A percentile compares a stretch with the other conserved stretches of the same genome.
phyloP scores from a whole-genome alignment of 768 basidiomycete genomes.

The Neoboletus subvelutipes region DNA sequence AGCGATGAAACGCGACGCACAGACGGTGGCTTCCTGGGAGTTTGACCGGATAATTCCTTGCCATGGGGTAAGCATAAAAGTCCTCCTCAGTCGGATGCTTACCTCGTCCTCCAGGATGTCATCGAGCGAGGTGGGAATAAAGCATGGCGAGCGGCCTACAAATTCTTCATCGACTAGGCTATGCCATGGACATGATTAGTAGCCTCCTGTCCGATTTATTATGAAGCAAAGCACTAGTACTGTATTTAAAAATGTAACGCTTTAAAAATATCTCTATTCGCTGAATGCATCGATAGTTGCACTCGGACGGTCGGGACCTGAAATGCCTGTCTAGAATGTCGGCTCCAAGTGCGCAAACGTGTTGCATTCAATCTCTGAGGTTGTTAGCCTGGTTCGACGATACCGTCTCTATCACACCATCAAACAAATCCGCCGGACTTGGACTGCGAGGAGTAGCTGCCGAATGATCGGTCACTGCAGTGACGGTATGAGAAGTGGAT shows the following conservation, averaged over 20 bases:
- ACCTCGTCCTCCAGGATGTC: conserved; percentile 43
- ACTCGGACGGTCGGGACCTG: neutral
- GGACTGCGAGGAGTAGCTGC: neutral
- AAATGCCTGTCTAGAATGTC: neutral
- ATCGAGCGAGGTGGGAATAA: conserved; percentile 60
- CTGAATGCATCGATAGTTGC: neutral
- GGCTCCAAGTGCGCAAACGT: neutral
- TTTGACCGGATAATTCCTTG: conserved; percentile 75
- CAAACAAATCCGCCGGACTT: neutral
- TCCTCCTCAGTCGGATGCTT: conserved; percentile 2
- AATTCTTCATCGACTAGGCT: conserved; percentile 27
- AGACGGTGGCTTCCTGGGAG: conserved; percentile 68
- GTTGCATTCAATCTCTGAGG: neutral
- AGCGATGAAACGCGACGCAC: conserved; percentile 61
- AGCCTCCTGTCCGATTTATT: neutral
- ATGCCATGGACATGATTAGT: neutral
- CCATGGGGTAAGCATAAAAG: conserved; percentile 46
- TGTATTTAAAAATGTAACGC: conserved; percentile 6
- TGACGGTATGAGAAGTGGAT: neutral
- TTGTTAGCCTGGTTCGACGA: neutral
- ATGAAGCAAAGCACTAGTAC: neutral
- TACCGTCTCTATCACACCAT: neutral
- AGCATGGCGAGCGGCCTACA: conserved; percentile 50
- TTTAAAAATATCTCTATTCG: neutral
- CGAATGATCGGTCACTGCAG: neutral